A percentile compares a stretch with the other conserved stretches of the same genome.
These are phyloP conservation scores for Phytophthora pluvialis DNA, from an alignment of 352 stramenopile genomes.

Conservation along the genomic window DNA sequence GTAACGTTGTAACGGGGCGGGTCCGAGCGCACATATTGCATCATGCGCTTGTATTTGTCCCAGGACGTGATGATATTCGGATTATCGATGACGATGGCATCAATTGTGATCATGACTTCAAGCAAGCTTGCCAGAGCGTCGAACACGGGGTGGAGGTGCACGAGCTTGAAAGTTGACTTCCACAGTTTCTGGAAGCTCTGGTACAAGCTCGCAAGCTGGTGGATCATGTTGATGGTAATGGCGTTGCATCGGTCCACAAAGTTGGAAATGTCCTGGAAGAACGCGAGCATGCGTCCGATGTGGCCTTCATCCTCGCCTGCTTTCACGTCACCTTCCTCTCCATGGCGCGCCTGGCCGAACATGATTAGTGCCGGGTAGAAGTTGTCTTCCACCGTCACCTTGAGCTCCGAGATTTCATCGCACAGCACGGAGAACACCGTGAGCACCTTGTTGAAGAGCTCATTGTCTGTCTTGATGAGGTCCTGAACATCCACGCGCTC, in stretches of 20 bases:
- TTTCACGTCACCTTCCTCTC: slow-evolving; percentile 74
- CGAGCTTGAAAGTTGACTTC: slow-evolving; percentile 89
- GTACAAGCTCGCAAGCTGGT: slow-evolving; percentile 89
- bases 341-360: slow-evolving; percentile 84
- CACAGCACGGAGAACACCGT: slow-evolving; percentile 90
- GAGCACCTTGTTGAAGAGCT: slow-evolving; percentile 91
- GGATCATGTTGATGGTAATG: slow-evolving; percentile 91
- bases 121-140: slow-evolving; percentile 79
- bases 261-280: slow-evolving; percentile 92
- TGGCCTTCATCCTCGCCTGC: slow-evolving; percentile 81
- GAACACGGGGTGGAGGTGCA: slow-evolving; percentile 85
- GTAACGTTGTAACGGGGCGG: slow-evolving; percentile 84
- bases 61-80: slow-evolving; percentile 85
- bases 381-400: slow-evolving; percentile 89
- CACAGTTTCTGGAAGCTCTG: slow-evolving; percentile 89
- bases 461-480: slow-evolving; percentile 90
- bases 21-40: slow-evolving; percentile 89
- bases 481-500: slow-evolving; percentile 90
- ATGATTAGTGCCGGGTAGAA: slow-evolving; percentile 91
- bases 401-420: slow-evolving; percentile 91
- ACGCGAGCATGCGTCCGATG: slow-evolving; percentile 88
- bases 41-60: slow-evolving; percentile 93
- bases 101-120: slow-evolving; percentile 90
- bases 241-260: slow-evolving; percentile 91
- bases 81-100: slow-evolving; percentile 90